These are phyloP conservation scores for Epicoccum sorghinum DNA, from an alignment of 2,329 filamentous ascomycete species.

Conservation along the genomic window DNA sequence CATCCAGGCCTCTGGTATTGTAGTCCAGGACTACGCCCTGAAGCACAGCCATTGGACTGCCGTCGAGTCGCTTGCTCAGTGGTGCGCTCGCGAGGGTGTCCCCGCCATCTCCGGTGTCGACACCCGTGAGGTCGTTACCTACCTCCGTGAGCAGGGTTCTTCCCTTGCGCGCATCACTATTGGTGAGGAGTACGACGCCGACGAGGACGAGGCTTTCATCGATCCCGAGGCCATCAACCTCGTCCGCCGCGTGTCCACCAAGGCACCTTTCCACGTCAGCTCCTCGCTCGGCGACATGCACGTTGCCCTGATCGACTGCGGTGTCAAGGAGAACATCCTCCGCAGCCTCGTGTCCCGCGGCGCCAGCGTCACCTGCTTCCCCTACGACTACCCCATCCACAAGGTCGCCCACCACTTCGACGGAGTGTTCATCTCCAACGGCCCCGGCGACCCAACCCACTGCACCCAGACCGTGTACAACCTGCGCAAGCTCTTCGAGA, in stretches of 20 bases:
- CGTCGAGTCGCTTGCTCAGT: slow-evolving; percentile 88
- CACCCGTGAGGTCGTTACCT: slow-evolving; percentile 94
- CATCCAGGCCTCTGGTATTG: slow-evolving; percentile 93
- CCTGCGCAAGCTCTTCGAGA: slow-evolving; percentile 87
- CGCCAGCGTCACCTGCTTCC: slow-evolving; percentile 91
- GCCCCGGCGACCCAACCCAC: slow-evolving; percentile 96
- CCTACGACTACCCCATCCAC: slow-evolving; percentile 96
- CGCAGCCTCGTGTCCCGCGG: slow-evolving; percentile 91
- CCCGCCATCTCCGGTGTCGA: slow-evolving; percentile 97
- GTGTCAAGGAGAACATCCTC: slow-evolving; percentile 99
- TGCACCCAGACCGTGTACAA: slow-evolving; percentile 95
- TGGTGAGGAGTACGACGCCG: slow-evolving; percentile 97
- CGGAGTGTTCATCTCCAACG: slow-evolving; percentile 98
- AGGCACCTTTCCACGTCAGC: slow-evolving; percentile 94
- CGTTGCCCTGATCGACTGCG: slow-evolving; percentile 94
- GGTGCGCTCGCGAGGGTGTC: slow-evolving; percentile 95
- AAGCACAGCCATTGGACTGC: slow-evolving; percentile 99
- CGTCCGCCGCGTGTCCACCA: slow-evolving; percentile 95
- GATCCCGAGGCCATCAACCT: slow-evolving; percentile 97
- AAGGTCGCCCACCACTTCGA: slow-evolving; percentile 98
- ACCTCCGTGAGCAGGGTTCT: slow-evolving; percentile 94
- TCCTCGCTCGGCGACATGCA: slow-evolving; percentile 84
- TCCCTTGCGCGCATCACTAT: slow-evolving; percentile 93
- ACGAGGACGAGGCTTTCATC: slow-evolving; percentile 94
- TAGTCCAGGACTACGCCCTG: slow-evolving; percentile 91